phyloP scores from a whole-genome alignment of 495 filamentous ascomycete species.

The Letharia columbiana region DNA sequence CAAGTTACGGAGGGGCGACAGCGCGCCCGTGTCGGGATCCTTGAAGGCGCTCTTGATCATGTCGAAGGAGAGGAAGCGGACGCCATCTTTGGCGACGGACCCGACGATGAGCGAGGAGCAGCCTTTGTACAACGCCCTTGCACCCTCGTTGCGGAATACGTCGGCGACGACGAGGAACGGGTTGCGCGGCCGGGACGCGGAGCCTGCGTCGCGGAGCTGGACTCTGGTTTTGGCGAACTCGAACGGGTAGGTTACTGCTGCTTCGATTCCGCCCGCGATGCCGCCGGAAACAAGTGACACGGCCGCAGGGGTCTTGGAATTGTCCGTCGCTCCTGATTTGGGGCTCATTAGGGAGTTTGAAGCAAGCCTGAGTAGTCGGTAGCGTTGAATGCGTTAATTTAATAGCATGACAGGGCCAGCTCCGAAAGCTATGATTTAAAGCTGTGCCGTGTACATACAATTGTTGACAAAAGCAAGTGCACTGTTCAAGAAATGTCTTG shows the following conservation, averaged over 20 bases:
- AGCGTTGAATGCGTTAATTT: background rate
- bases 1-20: constrained; percentile 49
- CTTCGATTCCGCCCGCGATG: constrained; percentile 48
- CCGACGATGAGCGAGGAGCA: constrained; percentile 54
- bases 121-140: constrained; percentile 53
- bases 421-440: background rate
- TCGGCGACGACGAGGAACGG: constrained; percentile 45
- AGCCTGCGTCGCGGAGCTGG: constrained; percentile 44
- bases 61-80: constrained; percentile 59
- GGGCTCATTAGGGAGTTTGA: background rate
- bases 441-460: background rate
- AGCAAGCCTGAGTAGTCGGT: background rate
- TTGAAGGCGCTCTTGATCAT: constrained; percentile 52
- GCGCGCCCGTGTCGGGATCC: constrained; percentile 46
- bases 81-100: constrained; percentile 56
- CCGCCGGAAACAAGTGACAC: constrained; percentile 46
- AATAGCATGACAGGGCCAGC: background rate
- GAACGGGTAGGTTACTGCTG: constrained; percentile 54
- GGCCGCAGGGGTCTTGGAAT: constrained; percentile 30
- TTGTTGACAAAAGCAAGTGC: background rate
- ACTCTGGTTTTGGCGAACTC: constrained; percentile 61
- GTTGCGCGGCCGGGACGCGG: constrained; percentile 36
- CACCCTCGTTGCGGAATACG: constrained; percentile 46
- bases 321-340: background rate
- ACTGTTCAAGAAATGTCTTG: background rate